Evolutionary conservation across 1,284 basidiomycete species (phyloP).

Genomic region (Puccinia novopanici): DNA sequence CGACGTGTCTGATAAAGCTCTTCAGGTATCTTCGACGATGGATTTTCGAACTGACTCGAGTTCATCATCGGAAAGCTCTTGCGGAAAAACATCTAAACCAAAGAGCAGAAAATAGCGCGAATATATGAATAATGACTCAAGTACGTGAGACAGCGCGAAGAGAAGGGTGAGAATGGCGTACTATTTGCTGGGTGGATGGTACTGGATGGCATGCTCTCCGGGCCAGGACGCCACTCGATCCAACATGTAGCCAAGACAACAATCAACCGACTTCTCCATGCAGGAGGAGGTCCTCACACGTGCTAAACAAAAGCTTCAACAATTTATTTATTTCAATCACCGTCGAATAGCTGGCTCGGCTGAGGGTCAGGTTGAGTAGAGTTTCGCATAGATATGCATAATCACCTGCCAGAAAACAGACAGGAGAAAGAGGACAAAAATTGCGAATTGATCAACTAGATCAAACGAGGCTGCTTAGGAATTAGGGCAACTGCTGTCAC

Average conservation of each 20-base stretch:
- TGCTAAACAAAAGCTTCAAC: background rate
- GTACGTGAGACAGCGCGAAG: background rate
- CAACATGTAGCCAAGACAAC: constrained; percentile 6
- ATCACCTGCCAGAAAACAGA: constrained; percentile 6
- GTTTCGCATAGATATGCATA: constrained; percentile 13
- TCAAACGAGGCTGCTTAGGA: background rate
- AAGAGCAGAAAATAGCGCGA: background rate
- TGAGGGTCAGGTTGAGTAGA: background rate
- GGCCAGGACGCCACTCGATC: background rate
- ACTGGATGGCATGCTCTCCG: background rate
- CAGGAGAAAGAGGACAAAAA: background rate
- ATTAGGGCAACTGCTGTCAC: background rate
- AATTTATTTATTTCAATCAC: constrained; percentile 14
- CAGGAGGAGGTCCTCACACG: background rate
- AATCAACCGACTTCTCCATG: constrained; percentile 22
- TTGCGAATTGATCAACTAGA: background rate
- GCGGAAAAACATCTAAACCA: background rate
- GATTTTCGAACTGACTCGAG: background rate
- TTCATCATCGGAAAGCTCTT: background rate
- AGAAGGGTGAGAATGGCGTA: background rate
- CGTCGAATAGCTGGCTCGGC: background rate
- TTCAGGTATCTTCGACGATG: constrained; percentile 1
- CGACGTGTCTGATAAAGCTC: background rate
- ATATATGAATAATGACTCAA: background rate
- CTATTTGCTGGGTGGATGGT: background rate